These are phyloP conservation scores for Adansonia rubrostipa DNA, from an alignment of 441 rosid genomes.

Conservation along the genomic window DNA sequence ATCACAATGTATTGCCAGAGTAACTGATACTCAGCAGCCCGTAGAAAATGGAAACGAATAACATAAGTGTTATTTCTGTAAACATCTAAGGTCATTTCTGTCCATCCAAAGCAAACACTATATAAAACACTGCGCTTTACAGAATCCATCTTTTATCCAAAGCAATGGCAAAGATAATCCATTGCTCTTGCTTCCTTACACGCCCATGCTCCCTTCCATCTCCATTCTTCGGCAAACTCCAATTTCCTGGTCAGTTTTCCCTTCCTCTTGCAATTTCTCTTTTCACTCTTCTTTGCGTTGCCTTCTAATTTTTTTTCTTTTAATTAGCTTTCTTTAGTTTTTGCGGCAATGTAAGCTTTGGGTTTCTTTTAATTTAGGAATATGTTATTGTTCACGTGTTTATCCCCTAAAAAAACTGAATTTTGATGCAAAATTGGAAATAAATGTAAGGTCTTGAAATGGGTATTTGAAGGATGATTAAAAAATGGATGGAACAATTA, in stretches of 20 bases:
- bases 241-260: constrained; percentile 42
- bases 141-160: constrained; percentile 28
- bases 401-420: neutral
- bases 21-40: too few species aligned
- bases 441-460: neutral
- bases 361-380: constrained; percentile 11
- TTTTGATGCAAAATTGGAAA: neutral
- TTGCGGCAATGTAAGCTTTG: constrained; percentile 24
- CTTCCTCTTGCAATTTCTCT: neutral
- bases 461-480: constrained; percentile 12
- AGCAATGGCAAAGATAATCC: constrained; percentile 56
- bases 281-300: neutral
- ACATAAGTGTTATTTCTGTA: constrained; percentile 18
- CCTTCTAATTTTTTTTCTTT: neutral
- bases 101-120: neutral
- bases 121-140: neutral
- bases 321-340: neutral
- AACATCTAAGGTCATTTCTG: neutral
- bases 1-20: too few species aligned
- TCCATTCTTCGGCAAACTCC: constrained; percentile 46
- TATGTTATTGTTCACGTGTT: neutral
- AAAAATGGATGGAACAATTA: neutral
- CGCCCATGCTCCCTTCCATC: constrained; percentile 40
- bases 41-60: neutral
- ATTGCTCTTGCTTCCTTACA: constrained; percentile 55